Conservation (phyloP, 352 stramenopile genomes). For the Stramenopiles sp. region DNA sequence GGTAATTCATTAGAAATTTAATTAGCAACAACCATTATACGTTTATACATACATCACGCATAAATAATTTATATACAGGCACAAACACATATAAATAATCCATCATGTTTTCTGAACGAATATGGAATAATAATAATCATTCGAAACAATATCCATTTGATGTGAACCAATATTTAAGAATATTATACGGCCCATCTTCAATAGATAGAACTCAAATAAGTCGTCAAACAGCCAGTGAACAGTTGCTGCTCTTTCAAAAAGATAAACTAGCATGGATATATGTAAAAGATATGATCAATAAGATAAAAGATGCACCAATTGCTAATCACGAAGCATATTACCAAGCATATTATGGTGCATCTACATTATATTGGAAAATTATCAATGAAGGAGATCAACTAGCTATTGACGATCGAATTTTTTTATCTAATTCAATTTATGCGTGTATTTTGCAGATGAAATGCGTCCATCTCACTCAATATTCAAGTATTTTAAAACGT, state of each 20-base stretch:
- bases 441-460: background rate
- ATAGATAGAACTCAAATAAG: background rate
- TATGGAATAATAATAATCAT: no score
- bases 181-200: background rate
- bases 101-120: no score
- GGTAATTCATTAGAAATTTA: no score
- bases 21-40: no score
- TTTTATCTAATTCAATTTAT: background rate
- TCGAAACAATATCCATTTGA: no score
- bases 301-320: background rate
- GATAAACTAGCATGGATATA: background rate
- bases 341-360: background rate
- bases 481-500: background rate
- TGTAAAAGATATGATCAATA: background rate
- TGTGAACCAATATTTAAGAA: background rate
- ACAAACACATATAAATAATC: no score
- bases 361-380: background rate
- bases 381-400: background rate
- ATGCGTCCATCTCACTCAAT: background rate
- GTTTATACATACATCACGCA: no score
- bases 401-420: background rate
- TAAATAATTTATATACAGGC: no score
- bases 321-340: background rate
- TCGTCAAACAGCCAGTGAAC: background rate
- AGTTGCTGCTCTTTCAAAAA: background rate